Conservation (phyloP, 192 early-diverging fungal species). For the Geranomyces michiganensis region DNA sequence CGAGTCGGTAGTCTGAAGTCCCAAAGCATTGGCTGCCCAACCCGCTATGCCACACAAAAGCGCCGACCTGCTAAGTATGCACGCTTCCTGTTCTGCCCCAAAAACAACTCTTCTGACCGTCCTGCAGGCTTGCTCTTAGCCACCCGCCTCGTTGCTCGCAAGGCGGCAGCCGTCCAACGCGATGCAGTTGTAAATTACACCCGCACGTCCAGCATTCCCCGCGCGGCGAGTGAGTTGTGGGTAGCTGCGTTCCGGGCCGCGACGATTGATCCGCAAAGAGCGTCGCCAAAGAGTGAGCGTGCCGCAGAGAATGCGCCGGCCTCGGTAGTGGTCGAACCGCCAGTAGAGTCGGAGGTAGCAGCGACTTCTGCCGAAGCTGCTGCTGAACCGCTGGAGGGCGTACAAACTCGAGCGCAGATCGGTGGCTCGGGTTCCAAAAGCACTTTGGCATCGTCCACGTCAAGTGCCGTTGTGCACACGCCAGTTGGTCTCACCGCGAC, state of each 20-base stretch:
- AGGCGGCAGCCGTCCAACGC: conserved; percentile 1
- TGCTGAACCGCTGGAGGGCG: background rate
- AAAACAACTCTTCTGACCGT: conserved; percentile 1
- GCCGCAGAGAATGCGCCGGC: too few species aligned
- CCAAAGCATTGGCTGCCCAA: too few species aligned
- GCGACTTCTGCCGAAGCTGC: background rate
- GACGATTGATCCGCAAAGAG: background rate
- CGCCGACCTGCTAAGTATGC: conserved; percentile 1
- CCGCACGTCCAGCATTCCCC: conserved; percentile 28
- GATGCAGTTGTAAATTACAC: conserved; percentile 4
- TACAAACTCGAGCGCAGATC: background rate
- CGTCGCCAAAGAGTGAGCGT: background rate
- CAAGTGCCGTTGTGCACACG: background rate
- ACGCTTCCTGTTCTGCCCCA: background rate
- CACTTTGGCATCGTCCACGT: background rate
- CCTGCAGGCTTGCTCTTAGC: conserved; percentile 28
- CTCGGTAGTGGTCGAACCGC: too few species aligned
- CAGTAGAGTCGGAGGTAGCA: background rate
- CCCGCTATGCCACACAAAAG: background rate
- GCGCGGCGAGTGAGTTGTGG: conserved; percentile 19
- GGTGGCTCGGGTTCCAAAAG: background rate
- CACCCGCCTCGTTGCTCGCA: conserved; percentile 18
- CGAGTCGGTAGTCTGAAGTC: too few species aligned
- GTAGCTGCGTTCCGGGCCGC: background rate
- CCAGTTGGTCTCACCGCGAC: background rate